Evolutionary conservation across 441 rosid genomes (phyloP), one percentile per base, ranked within the genome.

Genomic region (Lepidium campestre): DNA sequence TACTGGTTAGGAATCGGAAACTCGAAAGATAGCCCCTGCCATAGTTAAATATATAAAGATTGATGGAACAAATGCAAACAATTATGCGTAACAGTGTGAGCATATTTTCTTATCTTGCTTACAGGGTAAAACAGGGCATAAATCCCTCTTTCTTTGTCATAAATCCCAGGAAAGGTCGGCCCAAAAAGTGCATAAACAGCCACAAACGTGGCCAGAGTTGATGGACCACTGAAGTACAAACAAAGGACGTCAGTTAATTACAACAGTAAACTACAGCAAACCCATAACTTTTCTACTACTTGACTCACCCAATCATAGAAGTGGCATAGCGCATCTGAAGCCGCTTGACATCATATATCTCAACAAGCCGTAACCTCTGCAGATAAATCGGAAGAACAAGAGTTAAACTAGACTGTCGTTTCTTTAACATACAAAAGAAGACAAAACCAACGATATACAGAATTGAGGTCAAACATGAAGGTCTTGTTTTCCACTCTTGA

Each of bases 311-410:
- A 63, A 94, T 84, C 68, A 83, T 77, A 39, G 96, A 89, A 34
- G 87, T 89, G 32, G 88, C 92, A 57, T 91, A 93, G 37, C 91
- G 96, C 97, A 94, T 87, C 77, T 94, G 97, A 77, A 94, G 90
- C 65, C 97, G 83, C 77, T 91, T 89, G 63, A 91, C 82, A 63
- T 94, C 97, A 76, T 79, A 94, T 54, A 91, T 80, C 67, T 94
- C 99, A 56, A 91, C 77, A 62, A 94, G 84, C 18, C 97, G 86
- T 56, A 94, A 68, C 76, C 99, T 94, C 99, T 91, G 77, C 35
- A 59, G 69, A 29, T 65, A 53, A 77, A 47, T 67, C 37, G 55
- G 25, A 72, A 74, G n/a, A 57, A 19, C 6, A 37, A n/a, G 1
- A 50, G 48, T 18, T 45, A 65, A 52, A 36, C 54, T 49, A 23